Evolutionary conservation across 2,329 filamentous ascomycete species (phyloP).

Genomic region (Torrubiella hemipterigena): DNA sequence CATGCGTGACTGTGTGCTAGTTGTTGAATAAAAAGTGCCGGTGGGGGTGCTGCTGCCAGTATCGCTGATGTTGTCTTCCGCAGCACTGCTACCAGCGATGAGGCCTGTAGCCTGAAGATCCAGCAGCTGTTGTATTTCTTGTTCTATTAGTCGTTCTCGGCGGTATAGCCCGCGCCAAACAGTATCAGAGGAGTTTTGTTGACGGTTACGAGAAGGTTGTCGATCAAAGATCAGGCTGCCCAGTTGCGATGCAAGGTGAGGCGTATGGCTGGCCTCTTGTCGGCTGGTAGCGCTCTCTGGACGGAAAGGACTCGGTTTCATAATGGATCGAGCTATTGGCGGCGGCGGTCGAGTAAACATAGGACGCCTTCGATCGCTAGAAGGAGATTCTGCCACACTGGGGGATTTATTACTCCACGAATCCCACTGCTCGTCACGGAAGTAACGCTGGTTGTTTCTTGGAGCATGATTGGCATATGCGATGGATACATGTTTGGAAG

Average conservation of each 20-base stretch:
- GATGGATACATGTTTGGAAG: too few species aligned
- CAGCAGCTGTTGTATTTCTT: conserved; percentile 34
- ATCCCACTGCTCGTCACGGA: conserved; percentile 7
- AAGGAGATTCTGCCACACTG: conserved; percentile 18
- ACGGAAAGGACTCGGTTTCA: conserved; percentile 14
- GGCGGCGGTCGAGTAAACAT: conserved; percentile 39
- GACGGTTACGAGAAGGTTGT: too few species aligned
- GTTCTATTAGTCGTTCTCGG: conserved; percentile 31
- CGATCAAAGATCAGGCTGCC: conserved; percentile 28
- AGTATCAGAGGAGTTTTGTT: conserved; percentile 28
- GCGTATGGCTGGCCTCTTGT: conserved; percentile 9
- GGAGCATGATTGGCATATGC: neutral
- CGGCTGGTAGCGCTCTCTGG: conserved; percentile 8
- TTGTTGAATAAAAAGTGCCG: conserved; percentile 24
- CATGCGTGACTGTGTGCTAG: conserved; percentile 26
- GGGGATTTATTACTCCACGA: conserved; percentile 10
- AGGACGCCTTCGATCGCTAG: conserved; percentile 17
- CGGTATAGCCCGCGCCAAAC: conserved; percentile 34
- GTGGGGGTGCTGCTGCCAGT: conserved; percentile 29
- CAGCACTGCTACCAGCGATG: conserved; percentile 20
- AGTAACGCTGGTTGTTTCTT: conserved; percentile 10
- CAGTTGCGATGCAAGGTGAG: conserved; percentile 9
- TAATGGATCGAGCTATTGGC: conserved; percentile 32
- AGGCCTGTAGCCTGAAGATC: conserved; percentile 36
- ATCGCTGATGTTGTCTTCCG: conserved; percentile 20